Percentiles rank a stretch among this genome's conserved stretches.
These are phyloP conservation scores for Botrytis cinerea DNA, from an alignment of 2,329 filamentous ascomycete species.

Conservation along the genomic window DNA sequence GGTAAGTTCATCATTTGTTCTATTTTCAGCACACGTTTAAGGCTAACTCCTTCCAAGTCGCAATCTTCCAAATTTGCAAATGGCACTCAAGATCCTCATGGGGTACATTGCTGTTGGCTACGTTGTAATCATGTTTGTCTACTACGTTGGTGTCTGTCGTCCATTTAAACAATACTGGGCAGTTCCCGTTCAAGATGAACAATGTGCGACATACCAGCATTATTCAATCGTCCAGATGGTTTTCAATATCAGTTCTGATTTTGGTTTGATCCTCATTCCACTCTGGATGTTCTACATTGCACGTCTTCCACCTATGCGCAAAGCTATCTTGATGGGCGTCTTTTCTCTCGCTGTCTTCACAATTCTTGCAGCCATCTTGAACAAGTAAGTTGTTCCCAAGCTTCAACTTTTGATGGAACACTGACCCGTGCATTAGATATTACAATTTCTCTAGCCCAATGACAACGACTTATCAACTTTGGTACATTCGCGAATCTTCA, in stretches of 20 bases:
- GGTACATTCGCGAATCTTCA: constrained; percentile 55
- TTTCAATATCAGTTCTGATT: constrained; percentile 60
- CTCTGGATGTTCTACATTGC: constrained; percentile 46
- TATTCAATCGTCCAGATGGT: constrained; percentile 59
- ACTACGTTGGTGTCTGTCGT: constrained; percentile 50
- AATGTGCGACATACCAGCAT: constrained; percentile 55
- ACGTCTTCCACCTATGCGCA: constrained; percentile 46
- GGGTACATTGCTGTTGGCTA: constrained; percentile 51
- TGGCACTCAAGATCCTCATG: constrained; percentile 50
- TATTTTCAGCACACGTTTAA: background rate
- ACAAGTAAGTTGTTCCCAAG: constrained; percentile 42
- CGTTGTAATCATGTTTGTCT: constrained; percentile 39
- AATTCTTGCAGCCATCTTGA: constrained; percentile 53
- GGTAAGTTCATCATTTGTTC: constrained; percentile 25
- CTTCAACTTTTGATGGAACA: background rate
- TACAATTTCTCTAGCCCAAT: constrained; percentile 40
- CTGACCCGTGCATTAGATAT: constrained; percentile 25
- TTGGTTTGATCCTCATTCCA: constrained; percentile 57
- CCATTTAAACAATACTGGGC: constrained; percentile 60
- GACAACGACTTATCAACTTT: constrained; percentile 42
- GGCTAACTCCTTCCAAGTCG: constrained; percentile 23
- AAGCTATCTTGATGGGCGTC: constrained; percentile 47
- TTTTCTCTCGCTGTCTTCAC: constrained; percentile 55
- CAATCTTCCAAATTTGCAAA: constrained; percentile 26
- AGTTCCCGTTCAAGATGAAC: constrained; percentile 48